Conservation (phyloP, 192 early-diverging fungal species). For the Coemansia sp. region DNA sequence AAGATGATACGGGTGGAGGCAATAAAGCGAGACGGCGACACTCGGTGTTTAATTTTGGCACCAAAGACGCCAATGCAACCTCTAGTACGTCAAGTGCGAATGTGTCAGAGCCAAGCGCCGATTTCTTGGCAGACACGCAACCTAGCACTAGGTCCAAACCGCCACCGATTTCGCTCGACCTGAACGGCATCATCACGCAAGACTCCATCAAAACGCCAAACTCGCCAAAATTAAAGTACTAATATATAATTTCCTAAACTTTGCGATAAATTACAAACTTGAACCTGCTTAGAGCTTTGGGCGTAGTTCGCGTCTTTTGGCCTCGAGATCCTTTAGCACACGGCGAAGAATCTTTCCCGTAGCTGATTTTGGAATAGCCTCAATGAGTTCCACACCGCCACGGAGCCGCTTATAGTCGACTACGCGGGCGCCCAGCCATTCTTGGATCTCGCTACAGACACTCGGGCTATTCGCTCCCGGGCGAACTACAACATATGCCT, state of each 20-base stretch:
- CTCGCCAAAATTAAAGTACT: slow-evolving; percentile 6
- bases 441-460: slow-evolving; percentile 31
- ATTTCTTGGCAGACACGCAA: neutral
- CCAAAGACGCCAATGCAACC: neutral
- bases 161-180: neutral
- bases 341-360: slow-evolving; percentile 85
- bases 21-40: slow-evolving; percentile 26
- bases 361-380: slow-evolving; percentile 76
- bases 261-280: neutral
- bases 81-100: slow-evolving; percentile 2
- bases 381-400: slow-evolving; percentile 76
- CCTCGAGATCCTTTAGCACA: slow-evolving; percentile 56
- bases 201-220: neutral
- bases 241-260: neutral
- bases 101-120: neutral
- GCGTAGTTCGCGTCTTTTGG: slow-evolving; percentile 11
- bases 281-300: slow-evolving; percentile 22
- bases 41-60: slow-evolving; percentile 12
- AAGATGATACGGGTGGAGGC: slow-evolving; percentile 11
- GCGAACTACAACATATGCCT: slow-evolving; percentile 77
- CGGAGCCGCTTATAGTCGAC: slow-evolving; percentile 76
- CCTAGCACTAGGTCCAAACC: neutral
- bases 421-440: slow-evolving; percentile 66
- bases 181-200: neutral
- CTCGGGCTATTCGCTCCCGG: slow-evolving; percentile 42